Base-by-base conservation (phyloP, 2,329 filamentous ascomycete species). In the Sporothrix dimorphospora region DNA sequence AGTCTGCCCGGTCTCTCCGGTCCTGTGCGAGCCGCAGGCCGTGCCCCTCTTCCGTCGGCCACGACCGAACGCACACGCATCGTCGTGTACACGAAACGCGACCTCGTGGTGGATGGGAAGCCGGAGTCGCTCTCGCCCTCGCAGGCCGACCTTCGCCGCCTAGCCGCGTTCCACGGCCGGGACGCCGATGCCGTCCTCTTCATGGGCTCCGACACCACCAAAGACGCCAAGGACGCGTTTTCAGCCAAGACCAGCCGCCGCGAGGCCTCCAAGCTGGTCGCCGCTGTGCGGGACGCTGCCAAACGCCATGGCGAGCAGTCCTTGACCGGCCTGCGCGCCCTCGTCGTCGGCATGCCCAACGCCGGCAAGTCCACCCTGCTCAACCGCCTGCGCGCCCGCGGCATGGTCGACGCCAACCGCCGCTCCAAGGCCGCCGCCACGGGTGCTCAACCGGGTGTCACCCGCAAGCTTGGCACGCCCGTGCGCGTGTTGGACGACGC, bases 341-440 rank as follows among this genome's bases (percentile, higher is more conserved):
- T 99, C 80, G 89, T 98, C 0, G 94, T 98, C 16, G 96, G 96
- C 71, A 98, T 99, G 94, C 96, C 96, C 47, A 99, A 99, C 79
- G 93, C 97, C 0, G 96, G 96, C 47, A 99, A 99, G 82, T 97
- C 93, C 63, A 94, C 94, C 1, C 85, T 99, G n/a, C 88, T 99
- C 55, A 99, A 99, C 80, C 88, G 90, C 19, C 86, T 98, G 66
- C 91, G 96, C 24, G 87, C 85, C 53, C 84, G 86, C 21, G 93
- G 94, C 53, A 87, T 93, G 76, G 75, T 79, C 1, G 72, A 74
- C 27, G 78, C 79, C 66, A 85, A 86, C 24, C 77, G 77, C 45
- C 78, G 79, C 19, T 75, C 80, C 38, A 97, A 95, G 79, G 94
- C 90, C 0, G 93, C 94, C 49, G 86, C 85, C 74, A 98, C 94